Base-by-base conservation (phyloP, 2,329 filamentous ascomycete genomes). In the Beauveria brongniartii region DNA sequence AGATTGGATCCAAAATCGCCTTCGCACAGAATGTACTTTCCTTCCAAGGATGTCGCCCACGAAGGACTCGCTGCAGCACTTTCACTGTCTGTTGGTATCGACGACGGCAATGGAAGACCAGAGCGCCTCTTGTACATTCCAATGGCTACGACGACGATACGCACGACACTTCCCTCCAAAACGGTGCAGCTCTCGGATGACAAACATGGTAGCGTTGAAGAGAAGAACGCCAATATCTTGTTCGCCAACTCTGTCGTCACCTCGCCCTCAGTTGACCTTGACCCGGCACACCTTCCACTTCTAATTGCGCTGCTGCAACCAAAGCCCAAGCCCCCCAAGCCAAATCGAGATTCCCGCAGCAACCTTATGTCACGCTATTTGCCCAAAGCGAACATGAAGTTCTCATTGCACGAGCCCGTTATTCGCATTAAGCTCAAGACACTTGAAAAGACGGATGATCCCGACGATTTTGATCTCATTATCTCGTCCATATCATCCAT, bases 1-100 rank as follows among this genome's bases (percentile, higher is more conserved):
- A 87, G 93, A 24, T 82, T 99, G 59, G 93, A 99, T 71, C 88
- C 91, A 47, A 93, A 91, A 68, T 96, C 92, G 18, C 92, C 94
- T 1, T 92, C 93, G 0, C 94, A 99, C 78, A 87, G 94, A 64
- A 99, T 97, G 94, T 97, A 99, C 74, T 99, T 99, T 70, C 90
- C 92, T 2, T 86, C 89, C 24, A 88, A 91, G 64, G 94, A 97
- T 70, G 87, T 97, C 68, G 94, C 94, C 14, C 94, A 99, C 72
- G 93, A 99, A 78, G 94, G 92, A 12, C 81, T 99, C 41, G 83
- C 94, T 24, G 94, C 93, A 20, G 94, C 92, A 3, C 85, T 99
- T 46, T 96, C 94, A 1, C 90, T 99, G 61, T 93, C 93, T 0
- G 82, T 97, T 61, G 94, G 92, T 44, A 80, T 99, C 41, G 92